Evolutionary conservation across 805 yeast genomes (phyloP).

Genomic region (Cyberlindnera mycetangii): DNA sequence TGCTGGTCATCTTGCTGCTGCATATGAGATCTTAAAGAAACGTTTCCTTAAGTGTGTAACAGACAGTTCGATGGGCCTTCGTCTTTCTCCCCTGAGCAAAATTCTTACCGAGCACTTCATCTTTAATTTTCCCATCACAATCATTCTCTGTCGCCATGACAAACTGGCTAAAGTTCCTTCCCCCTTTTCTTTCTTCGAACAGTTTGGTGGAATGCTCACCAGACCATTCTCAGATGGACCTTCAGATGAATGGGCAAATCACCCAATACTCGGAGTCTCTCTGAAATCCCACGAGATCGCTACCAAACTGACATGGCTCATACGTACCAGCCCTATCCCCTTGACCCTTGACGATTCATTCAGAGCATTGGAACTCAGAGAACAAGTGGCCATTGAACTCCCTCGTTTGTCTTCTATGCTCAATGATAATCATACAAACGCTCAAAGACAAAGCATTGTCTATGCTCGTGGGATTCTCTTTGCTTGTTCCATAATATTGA

Average conservation of each 20-base stretch:
- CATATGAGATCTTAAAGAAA: conserved; percentile 28
- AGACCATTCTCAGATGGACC: conserved; percentile 16
- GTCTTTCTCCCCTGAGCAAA: conserved; percentile 20
- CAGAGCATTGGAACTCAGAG: conserved; percentile 10
- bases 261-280: conserved; percentile 26
- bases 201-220: conserved; percentile 16
- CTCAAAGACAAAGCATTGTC: conserved; percentile 18
- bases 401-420: conserved; percentile 1
- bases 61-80: conserved; percentile 1
- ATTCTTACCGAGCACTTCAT: conserved; percentile 26
- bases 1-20: conserved; percentile 27
- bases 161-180: conserved; percentile 25
- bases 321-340: conserved; percentile 20
- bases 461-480: conserved; percentile 17
- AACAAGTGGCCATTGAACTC: conserved; percentile 7
- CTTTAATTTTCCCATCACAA: conserved; percentile 25
- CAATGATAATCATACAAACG: conserved; percentile 1
- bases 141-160: conserved; percentile 26
- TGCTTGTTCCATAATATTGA: conserved; percentile 19
- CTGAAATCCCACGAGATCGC: conserved; percentile 20
- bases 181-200: conserved; percentile 26
- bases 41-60: conserved; percentile 15
- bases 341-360: conserved; percentile 11
- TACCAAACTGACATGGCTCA: conserved; percentile 25
- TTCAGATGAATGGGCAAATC: conserved; percentile 21